phyloP scores from a whole-genome alignment of 2,329 filamentous ascomycete species.

The Westerdykella ornata region DNA sequence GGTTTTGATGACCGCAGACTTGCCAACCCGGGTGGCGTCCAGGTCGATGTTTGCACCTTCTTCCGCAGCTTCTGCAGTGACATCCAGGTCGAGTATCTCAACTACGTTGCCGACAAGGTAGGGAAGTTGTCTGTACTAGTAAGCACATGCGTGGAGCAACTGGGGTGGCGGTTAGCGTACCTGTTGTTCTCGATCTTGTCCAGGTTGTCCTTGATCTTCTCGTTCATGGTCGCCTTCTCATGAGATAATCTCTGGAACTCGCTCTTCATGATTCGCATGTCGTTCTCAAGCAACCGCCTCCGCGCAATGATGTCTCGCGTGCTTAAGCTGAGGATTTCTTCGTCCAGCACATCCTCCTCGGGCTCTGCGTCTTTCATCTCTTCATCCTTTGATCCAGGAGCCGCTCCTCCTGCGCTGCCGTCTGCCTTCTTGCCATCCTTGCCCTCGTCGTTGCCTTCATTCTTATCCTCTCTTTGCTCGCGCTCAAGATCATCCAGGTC shows the following conservation, averaged over 20 bases:
- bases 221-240: slow-evolving; percentile 90
- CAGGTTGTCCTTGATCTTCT: slow-evolving; percentile 98
- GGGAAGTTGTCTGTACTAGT: slow-evolving; percentile 69
- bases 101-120: slow-evolving; percentile 99
- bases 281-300: slow-evolving; percentile 89
- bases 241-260: slow-evolving; percentile 90
- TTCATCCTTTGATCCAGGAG: slow-evolving; percentile 49
- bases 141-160: slow-evolving; percentile 2
- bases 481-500: slow-evolving; percentile 86
- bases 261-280: slow-evolving; percentile 97
- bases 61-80: slow-evolving; percentile 89
- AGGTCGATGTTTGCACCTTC: slow-evolving; percentile 98
- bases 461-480: slow-evolving; percentile 65
- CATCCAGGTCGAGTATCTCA: slow-evolving; percentile 92
- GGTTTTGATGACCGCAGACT: slow-evolving; percentile 98
- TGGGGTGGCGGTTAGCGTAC: slow-evolving; percentile 46
- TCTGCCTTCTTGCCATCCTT: slow-evolving; percentile 54
- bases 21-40: slow-evolving; percentile 92
- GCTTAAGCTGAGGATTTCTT: slow-evolving; percentile 86
- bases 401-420: slow-evolving; percentile 31
- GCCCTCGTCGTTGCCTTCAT: slow-evolving; percentile 44
- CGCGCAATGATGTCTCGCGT: slow-evolving; percentile 92
- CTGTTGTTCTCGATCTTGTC: slow-evolving; percentile 99
- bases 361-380: slow-evolving; percentile 81
- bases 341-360: slow-evolving; percentile 75